phyloP scores from a whole-genome alignment of 106 monocot genomes.

The Hemerocallis citrina region DNA sequence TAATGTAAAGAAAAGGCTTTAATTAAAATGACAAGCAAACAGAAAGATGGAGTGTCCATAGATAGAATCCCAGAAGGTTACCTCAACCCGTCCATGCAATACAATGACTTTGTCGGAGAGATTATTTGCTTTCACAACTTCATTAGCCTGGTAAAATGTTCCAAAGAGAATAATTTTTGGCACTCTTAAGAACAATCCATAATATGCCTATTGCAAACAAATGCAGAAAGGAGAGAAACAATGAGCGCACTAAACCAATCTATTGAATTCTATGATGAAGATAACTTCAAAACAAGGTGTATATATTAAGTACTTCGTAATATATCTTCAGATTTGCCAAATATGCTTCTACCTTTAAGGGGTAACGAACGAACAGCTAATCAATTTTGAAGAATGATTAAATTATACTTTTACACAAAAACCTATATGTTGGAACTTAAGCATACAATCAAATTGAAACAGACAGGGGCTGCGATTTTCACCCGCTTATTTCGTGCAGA shows the following conservation, averaged over 20 bases:
- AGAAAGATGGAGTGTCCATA: background rate
- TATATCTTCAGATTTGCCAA: background rate
- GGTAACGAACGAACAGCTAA: background rate
- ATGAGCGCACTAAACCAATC: background rate
- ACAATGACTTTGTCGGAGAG: slow-evolving; percentile 83
- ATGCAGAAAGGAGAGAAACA: background rate
- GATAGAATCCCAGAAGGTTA: slow-evolving; percentile 12
- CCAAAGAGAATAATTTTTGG: background rate
- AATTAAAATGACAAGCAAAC: slow-evolving; percentile 3
- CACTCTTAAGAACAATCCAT: background rate
- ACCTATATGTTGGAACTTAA: background rate
- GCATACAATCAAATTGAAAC: background rate
- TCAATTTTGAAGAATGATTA: background rate
- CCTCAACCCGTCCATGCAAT: slow-evolving; percentile 92
- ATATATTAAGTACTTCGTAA: background rate
- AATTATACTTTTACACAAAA: background rate
- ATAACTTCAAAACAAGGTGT: background rate
- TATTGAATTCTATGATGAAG: background rate
- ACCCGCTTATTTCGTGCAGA: background rate
- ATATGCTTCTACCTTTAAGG: background rate
- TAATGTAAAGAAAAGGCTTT: slow-evolving; percentile 1
- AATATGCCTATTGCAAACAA: background rate
- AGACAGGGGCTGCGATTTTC: background rate
- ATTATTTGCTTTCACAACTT: slow-evolving; percentile 92
- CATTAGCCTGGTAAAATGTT: slow-evolving; percentile 49